A percentile compares a stretch with the other conserved stretches of the same genome.
phyloP scores from a whole-genome alignment of 495 filamentous ascomycete genomes.

The Xylaria bambusicola region DNA sequence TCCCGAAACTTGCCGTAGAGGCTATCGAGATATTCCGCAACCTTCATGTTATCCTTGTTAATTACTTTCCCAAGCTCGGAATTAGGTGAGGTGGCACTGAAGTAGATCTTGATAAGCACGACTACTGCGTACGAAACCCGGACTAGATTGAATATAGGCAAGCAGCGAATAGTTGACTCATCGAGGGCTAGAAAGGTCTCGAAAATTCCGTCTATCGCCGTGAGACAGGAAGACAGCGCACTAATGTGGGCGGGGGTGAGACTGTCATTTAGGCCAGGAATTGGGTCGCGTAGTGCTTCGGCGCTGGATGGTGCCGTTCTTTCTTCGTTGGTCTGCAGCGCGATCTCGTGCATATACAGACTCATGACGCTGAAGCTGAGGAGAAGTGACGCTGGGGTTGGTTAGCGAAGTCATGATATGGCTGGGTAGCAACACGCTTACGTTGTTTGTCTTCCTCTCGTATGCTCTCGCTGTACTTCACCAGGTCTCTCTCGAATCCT shows the following conservation, averaged over 20 bases:
- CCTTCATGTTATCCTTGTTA: constrained; percentile 68
- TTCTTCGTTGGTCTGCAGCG: constrained; percentile 69
- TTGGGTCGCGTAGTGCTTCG: constrained; percentile 44
- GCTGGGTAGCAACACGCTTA: constrained; percentile 30
- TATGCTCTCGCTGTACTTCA: constrained; percentile 63
- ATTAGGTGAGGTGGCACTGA: constrained; percentile 66
- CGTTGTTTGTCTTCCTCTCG: constrained; percentile 49
- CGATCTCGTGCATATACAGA: constrained; percentile 86
- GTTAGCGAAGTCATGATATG: neutral
- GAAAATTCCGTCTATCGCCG: constrained; percentile 72
- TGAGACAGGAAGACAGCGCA: constrained; percentile 70
- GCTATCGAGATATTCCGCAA: constrained; percentile 72
- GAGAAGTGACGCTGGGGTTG: constrained; percentile 51
- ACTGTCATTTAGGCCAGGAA: constrained; percentile 41
- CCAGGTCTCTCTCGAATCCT: constrained; percentile 73
- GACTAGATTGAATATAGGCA: constrained; percentile 78
- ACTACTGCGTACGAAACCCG: constrained; percentile 80
- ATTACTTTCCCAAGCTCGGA: constrained; percentile 77
- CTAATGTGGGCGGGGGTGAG: constrained; percentile 66
- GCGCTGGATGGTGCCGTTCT: constrained; percentile 49
- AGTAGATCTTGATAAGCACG: constrained; percentile 86
- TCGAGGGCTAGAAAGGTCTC: constrained; percentile 67
- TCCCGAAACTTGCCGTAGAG: constrained; percentile 67
- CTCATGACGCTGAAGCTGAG: constrained; percentile 66
- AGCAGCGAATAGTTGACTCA: constrained; percentile 59